A percentile compares a stretch with the other conserved stretches of the same genome.
Conservation (phyloP, 1,284 basidiomycete species). For the Inonotus obliquus region DNA sequence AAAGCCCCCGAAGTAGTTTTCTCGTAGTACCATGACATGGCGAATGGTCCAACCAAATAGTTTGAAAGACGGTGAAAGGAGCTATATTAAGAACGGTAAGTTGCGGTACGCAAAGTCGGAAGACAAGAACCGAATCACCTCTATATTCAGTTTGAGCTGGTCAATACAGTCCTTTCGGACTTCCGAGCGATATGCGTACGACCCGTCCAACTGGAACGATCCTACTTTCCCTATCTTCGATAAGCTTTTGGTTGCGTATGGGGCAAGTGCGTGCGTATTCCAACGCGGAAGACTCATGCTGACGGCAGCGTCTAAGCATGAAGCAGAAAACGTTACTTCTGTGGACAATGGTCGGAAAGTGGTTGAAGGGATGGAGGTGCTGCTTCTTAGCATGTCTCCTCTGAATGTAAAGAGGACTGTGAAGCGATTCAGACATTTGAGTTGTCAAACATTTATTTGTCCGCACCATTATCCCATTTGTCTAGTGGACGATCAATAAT, state of each 20-base stretch:
- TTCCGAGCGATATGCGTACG: conserved; percentile 71
- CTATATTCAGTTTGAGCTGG: conserved; percentile 65
- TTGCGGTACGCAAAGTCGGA: neutral
- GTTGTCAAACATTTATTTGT: conserved; percentile 16
- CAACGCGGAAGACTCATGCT: conserved; percentile 75
- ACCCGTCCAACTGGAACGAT: conserved; percentile 56
- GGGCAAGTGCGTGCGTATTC: conserved; percentile 77
- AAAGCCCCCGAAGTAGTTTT: conserved; percentile 90
- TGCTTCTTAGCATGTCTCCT: conserved; percentile 52
- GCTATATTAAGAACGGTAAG: conserved; percentile 26
- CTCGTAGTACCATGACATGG: conserved; percentile 80
- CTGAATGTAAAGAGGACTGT: conserved; percentile 69
- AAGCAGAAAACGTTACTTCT: conserved; percentile 61
- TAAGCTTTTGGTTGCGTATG: conserved; percentile 43
- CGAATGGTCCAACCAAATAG: conserved; percentile 83
- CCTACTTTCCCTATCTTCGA: conserved; percentile 54
- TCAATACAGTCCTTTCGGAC: conserved; percentile 71
- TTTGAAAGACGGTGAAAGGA: conserved; percentile 50
- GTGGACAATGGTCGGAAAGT: conserved; percentile 72
- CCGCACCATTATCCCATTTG: conserved; percentile 72
- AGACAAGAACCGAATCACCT: conserved; percentile 38
- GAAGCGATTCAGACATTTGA: neutral
- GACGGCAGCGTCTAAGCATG: conserved; percentile 53
- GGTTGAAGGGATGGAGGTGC: conserved; percentile 61
- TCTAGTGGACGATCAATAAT: conserved; percentile 85